A percentile compares a stretch with the other conserved stretches of the same genome.
These are phyloP conservation scores for Cystofilobasidium capitatum DNA, from an alignment of 768 basidiomycete genomes.

Conservation along the genomic window DNA sequence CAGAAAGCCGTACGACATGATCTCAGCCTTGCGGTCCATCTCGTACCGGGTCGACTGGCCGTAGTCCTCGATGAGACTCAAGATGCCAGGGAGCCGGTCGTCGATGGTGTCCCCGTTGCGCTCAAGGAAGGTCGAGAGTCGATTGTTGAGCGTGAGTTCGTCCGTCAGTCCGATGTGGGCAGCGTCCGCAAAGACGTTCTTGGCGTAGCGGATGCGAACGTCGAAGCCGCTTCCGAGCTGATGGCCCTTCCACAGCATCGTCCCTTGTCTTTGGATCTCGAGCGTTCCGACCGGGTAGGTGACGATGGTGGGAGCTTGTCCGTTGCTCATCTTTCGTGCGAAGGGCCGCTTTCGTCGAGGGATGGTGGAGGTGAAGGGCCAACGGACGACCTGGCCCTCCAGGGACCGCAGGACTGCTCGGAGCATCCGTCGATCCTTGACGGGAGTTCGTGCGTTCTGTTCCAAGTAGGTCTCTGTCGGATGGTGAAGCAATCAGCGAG, in stretches of 20 bases:
- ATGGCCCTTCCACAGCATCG: slow-evolving; percentile 13
- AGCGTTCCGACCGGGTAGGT: slow-evolving; percentile 10
- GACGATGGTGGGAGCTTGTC: slow-evolving; percentile 3
- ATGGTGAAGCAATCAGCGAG: background rate
- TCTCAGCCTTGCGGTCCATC: slow-evolving; percentile 47
- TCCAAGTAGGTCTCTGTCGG: slow-evolving; percentile 16
- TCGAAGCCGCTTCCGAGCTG: slow-evolving; percentile 48
- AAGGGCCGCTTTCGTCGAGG: background rate
- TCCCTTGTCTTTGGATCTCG: background rate
- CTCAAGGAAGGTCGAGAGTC: slow-evolving; percentile 42
- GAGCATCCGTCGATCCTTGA: slow-evolving; percentile 5
- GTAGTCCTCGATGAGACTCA: slow-evolving; percentile 44
- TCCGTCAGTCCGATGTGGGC: slow-evolving; percentile 55
- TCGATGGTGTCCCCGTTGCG: background rate
- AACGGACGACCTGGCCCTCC: slow-evolving; percentile 4
- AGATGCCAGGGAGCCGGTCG: slow-evolving; percentile 17
- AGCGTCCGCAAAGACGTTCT: slow-evolving; percentile 46
- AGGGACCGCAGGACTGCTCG: slow-evolving; percentile 12
- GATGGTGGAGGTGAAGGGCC: slow-evolving; percentile 7
- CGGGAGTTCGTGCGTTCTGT: slow-evolving; percentile 10
- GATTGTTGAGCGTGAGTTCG: slow-evolving; percentile 54
- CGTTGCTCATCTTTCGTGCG: background rate
- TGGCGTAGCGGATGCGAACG: slow-evolving; percentile 52
- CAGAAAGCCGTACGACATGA: slow-evolving; percentile 58
- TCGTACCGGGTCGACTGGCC: slow-evolving; percentile 48